Percentiles rank a stretch among this genome's conserved stretches.
phyloP scores from a whole-genome alignment of 2,329 filamentous ascomycete genomes.

The Chaetomium globosum region DNA sequence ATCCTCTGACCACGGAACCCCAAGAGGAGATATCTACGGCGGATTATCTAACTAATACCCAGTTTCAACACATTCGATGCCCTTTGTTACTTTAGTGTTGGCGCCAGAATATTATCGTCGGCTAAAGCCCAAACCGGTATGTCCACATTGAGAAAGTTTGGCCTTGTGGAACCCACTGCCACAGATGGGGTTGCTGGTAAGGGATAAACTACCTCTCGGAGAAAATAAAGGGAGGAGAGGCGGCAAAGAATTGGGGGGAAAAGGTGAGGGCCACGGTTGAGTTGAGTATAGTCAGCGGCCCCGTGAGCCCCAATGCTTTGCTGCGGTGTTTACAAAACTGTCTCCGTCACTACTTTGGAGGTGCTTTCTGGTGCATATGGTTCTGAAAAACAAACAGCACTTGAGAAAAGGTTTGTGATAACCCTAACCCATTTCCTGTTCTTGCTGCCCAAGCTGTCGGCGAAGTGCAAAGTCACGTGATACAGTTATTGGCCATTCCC shows the following conservation, averaged over 20 bases:
- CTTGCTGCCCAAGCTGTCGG: neutral
- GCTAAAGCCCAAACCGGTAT: neutral
- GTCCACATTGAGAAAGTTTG: neutral
- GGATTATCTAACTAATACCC: neutral
- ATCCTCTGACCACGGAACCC: no score
- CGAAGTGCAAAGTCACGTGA: neutral
- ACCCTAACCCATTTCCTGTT: constrained; percentile 6
- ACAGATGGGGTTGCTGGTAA: constrained; percentile 2
- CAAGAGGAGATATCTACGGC: neutral
- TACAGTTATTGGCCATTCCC: neutral
- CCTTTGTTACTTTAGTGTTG: neutral
- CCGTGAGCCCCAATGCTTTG: neutral
- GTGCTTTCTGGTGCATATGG: neutral
- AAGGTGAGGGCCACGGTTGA: neutral
- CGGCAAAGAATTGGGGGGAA: neutral
- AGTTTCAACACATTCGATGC: neutral
- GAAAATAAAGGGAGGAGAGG: neutral
- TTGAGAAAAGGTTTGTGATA: neutral
- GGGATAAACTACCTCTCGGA: neutral
- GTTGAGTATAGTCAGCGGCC: neutral
- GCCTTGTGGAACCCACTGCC: neutral
- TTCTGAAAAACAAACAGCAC: neutral
- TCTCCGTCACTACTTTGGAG: no score
- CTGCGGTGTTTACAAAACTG: neutral
- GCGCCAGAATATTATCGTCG: neutral